These are phyloP conservation scores for Aspergillus tubingensis DNA, from an alignment of 2,329 filamentous ascomycete genomes.

Conservation along the genomic window DNA sequence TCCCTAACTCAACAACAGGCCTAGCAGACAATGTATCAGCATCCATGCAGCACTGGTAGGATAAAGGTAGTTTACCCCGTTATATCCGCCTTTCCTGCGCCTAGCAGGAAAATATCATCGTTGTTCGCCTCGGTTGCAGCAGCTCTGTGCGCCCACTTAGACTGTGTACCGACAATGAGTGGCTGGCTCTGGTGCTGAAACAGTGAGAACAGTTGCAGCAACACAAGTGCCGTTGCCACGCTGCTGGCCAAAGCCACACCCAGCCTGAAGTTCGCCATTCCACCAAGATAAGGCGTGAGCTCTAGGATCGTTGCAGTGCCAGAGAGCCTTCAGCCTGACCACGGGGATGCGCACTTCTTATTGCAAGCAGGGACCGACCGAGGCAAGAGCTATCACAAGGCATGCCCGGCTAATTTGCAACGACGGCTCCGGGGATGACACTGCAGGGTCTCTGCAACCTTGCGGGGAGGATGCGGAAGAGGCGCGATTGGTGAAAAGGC, in stretches of 20 bases:
- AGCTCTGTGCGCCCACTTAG: slow-evolving; percentile 28
- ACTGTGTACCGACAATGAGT: slow-evolving; percentile 20
- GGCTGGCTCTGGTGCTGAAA: slow-evolving; percentile 20
- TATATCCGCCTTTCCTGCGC: slow-evolving; percentile 71
- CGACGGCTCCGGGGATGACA: neutral
- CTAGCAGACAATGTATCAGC: slow-evolving; percentile 39
- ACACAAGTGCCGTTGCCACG: slow-evolving; percentile 30
- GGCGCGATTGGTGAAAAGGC: slow-evolving; percentile 3
- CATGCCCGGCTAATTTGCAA: slow-evolving; percentile 11
- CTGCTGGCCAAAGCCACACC: slow-evolving; percentile 29
- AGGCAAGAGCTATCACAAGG: slow-evolving; percentile 10
- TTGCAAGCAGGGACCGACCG: slow-evolving; percentile 8
- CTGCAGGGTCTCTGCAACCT: slow-evolving; percentile 6
- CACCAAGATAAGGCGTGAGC: slow-evolving; percentile 2
- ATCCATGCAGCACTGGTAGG: neutral
- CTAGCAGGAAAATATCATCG: slow-evolving; percentile 60
- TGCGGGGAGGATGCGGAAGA: neutral
- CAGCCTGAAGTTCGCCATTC: slow-evolving; percentile 34
- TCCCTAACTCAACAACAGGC: slow-evolving; percentile 84
- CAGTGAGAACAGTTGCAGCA: slow-evolving; percentile 35
- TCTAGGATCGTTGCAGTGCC: slow-evolving; percentile 13
- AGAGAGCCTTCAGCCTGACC: neutral
- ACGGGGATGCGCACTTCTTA: slow-evolving; percentile 13
- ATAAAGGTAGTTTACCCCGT: slow-evolving; percentile 56
- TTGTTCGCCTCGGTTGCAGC: slow-evolving; percentile 29